These are phyloP conservation scores for Emmonsiellopsis sp. DNA, from an alignment of 2,329 filamentous ascomycete species.

Conservation along the genomic window DNA sequence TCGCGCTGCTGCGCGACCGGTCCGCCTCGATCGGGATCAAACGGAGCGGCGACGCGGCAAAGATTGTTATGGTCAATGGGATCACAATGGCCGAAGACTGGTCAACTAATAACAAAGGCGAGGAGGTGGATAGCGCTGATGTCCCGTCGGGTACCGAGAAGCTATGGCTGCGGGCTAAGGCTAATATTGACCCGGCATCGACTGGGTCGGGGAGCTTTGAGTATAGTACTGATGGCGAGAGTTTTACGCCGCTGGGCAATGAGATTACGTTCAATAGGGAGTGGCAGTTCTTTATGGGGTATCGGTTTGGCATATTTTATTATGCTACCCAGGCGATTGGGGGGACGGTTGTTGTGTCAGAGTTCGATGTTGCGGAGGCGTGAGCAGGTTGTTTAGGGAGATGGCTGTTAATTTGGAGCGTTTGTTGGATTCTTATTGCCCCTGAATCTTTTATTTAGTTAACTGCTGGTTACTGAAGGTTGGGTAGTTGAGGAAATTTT, in stretches of 20 bases:
- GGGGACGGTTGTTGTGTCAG: constrained; percentile 22
- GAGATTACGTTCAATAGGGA: constrained; percentile 30
- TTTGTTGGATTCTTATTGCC: no score
- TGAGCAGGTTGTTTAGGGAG: not conserved
- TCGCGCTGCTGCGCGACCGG: constrained; percentile 45
- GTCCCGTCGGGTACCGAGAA: constrained; percentile 11
- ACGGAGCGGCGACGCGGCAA: constrained; percentile 23
- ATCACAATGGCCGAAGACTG: constrained; percentile 29
- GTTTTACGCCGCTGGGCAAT: constrained; percentile 26
- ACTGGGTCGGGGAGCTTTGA: constrained; percentile 26
- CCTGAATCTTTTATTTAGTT: no score
- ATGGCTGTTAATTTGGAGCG: no score
- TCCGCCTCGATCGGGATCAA: constrained; percentile 45
- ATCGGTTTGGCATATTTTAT: constrained; percentile 43
- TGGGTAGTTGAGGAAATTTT: no score
- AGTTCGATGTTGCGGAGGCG: constrained; percentile 6
- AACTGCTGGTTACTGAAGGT: no score
- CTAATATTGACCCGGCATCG: constrained; percentile 25
- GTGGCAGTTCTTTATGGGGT: constrained; percentile 42
- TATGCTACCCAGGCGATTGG: constrained; percentile 37
- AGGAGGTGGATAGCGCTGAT: constrained; percentile 13
- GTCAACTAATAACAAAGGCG: constrained; percentile 22
- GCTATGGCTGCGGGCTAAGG: constrained; percentile 30
- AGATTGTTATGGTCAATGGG: constrained; percentile 27
- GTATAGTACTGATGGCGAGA: constrained; percentile 37